A percentile compares a stretch with the other conserved stretches of the same genome.
Conservation (phyloP, 2,329 filamentous ascomycete species). For the Xylaria sp. region DNA sequence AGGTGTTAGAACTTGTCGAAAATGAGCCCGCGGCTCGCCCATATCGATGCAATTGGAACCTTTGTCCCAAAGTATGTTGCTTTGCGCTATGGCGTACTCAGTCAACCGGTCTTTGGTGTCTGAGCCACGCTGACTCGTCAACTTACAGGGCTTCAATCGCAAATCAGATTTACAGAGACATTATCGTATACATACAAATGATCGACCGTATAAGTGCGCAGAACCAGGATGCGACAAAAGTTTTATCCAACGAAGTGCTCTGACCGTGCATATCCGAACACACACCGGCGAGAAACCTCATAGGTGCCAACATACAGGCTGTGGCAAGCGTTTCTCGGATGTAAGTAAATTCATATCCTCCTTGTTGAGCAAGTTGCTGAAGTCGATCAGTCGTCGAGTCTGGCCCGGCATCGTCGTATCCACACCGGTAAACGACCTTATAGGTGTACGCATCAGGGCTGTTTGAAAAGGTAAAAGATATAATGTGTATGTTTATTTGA, state of each 20-base stretch:
- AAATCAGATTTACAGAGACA: conserved; percentile 77
- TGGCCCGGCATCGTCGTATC: conserved; percentile 72
- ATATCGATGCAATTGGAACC: conserved; percentile 70
- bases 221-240: conserved; percentile 72
- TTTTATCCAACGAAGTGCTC: conserved; percentile 76
- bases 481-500: conserved; percentile 36
- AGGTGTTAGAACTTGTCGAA: conserved; percentile 72
- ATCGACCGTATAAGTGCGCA: conserved; percentile 72
- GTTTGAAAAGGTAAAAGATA: conserved; percentile 65
- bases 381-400: conserved; percentile 66
- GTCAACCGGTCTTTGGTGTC: not conserved
- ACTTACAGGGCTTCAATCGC: conserved; percentile 73
- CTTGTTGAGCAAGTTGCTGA: conserved; percentile 19
- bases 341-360: conserved; percentile 55
- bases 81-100: not conserved
- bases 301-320: conserved; percentile 71
- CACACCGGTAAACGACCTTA: conserved; percentile 75
- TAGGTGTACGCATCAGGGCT: conserved; percentile 69
- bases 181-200: conserved; percentile 77
- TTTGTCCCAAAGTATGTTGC: conserved; percentile 28
- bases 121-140: conserved; percentile 25
- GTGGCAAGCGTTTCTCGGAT: conserved; percentile 76
- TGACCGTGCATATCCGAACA: conserved; percentile 76
- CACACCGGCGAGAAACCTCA: conserved; percentile 79
- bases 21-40: conserved; percentile 70